Conservation (phyloP, 768 basidiomycete genomes). For the Mycena floridula region DNA sequence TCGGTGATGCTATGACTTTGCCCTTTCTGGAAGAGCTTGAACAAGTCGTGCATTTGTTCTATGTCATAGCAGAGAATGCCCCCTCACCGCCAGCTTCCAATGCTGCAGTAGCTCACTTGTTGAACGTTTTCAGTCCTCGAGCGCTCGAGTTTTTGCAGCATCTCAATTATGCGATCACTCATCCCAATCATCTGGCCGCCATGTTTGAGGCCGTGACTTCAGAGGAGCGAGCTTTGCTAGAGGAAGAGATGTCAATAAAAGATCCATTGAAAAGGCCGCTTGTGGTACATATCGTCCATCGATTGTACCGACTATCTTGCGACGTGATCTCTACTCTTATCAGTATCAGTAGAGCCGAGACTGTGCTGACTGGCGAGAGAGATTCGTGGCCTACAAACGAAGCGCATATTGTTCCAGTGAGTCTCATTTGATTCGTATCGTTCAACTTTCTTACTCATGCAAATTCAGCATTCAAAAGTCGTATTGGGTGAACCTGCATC, state of each 20-base stretch:
- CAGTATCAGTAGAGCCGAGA: conserved; percentile 63
- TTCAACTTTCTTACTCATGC: conserved; percentile 3
- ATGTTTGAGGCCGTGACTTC: conserved; percentile 73
- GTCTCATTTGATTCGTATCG: conserved; percentile 17
- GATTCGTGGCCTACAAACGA: conserved; percentile 71
- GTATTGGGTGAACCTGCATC: conserved; percentile 80
- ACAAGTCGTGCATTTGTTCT: conserved; percentile 72
- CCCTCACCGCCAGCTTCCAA: conserved; percentile 39
- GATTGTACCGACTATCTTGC: conserved; percentile 63
- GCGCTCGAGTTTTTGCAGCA: conserved; percentile 77
- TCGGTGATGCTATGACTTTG: conserved; percentile 69
- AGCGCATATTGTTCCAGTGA: conserved; percentile 67
- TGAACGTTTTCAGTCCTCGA: conserved; percentile 61
- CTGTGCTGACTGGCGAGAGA: conserved; percentile 53
- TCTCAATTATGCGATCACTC: conserved; percentile 84
- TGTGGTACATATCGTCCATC: conserved; percentile 64
- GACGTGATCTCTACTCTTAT: conserved; percentile 67
- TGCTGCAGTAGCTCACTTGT: conserved; percentile 52
- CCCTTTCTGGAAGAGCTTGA: conserved; percentile 81
- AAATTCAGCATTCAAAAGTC: conserved; percentile 72
- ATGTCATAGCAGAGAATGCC: conserved; percentile 58
- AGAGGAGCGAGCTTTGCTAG: conserved; percentile 66
- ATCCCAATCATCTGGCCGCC: conserved; percentile 83
- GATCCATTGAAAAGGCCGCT: conserved; percentile 70
- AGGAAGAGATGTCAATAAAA: conserved; percentile 55